Base-by-base conservation (phyloP, 176 grass and related monocot genomes). In the Canna indica region DNA sequence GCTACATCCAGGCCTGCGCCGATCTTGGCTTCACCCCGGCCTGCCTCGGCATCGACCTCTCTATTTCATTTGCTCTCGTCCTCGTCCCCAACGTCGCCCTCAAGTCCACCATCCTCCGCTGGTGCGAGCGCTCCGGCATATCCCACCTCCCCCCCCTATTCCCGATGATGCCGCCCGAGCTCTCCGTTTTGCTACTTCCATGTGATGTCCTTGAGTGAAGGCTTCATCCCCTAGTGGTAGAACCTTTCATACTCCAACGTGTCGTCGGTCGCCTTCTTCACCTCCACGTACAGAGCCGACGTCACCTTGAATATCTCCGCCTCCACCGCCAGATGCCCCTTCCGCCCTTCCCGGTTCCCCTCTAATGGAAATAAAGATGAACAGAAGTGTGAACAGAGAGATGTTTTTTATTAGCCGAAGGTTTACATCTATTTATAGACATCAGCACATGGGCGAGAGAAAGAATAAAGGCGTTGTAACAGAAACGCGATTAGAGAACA, bases 251-350 rank as follows among this genome's bases (percentile, higher is more conserved):
- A 95, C 75, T 95, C 91, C 69, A 95, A 44, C 5, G 91, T 95
- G 63, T 95, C 91, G 5, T 88, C 91, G 30, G 91, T 80, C 0
- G 88, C 85, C 79, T 95, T 95, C 64, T 91, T 95, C 77, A 95
- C 82, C 80, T 90, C 91, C 25, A 95, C 83, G 73, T 81, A 81
- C 81, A 90, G 83, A 18, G 91, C 75, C 22, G 84, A 82, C 1
- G 91, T 85, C 33, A 88, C 87, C 75, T 95, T 84, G 26, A 90
- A 95, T 72, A 95, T 85, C 74, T 95, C 87, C 0, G 91, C 91
- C 39, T 95, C 87, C 20, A 95, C 87, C 36, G 84, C 74, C 1
- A 95, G 91, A 75, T 90, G 82, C 16, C 87, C 87, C 58, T 95
- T 95, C 64, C 87, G 87, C 82, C 87, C 91, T 82, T 85, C 76